These are phyloP conservation scores for Pseudozyma sp. DNA, from an alignment of 1,284 basidiomycete genomes.

Conservation along the genomic window DNA sequence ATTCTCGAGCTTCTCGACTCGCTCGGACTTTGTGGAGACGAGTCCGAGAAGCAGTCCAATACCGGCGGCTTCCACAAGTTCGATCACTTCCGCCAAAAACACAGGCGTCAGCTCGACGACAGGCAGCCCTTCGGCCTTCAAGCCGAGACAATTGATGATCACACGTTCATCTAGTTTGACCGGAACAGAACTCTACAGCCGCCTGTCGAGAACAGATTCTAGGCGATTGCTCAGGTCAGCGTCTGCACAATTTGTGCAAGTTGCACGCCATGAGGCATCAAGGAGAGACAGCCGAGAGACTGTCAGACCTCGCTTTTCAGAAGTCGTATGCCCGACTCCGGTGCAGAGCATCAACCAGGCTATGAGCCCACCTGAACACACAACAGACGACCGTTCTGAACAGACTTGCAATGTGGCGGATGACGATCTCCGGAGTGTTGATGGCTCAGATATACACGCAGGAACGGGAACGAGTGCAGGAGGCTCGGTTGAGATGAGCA, in stretches of 20 bases:
- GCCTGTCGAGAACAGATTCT: conserved; percentile 15
- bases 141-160: conserved; percentile 19
- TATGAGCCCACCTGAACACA: too few species aligned
- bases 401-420: too few species aligned
- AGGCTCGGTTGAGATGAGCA: too few species aligned
- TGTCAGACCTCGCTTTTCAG: too few species aligned
- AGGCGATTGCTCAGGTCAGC: conserved; percentile 9
- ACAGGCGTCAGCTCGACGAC: not conserved
- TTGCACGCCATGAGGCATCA: too few species aligned
- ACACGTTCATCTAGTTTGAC: not conserved
- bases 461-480: too few species aligned
- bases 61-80: not conserved
- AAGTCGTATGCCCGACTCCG: too few species aligned
- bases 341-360: too few species aligned
- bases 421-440: too few species aligned
- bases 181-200: not conserved
- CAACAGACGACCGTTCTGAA: too few species aligned
- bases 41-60: conserved; percentile 1
- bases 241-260: not conserved
- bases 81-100: conserved; percentile 2
- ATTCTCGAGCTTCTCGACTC: conserved; percentile 4
- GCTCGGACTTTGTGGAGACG: not conserved
- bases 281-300: too few species aligned
- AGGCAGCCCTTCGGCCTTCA: conserved; percentile 1
- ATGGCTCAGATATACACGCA: too few species aligned